These are phyloP conservation scores for Boehmeria nivea DNA, from an alignment of 306 rosid species.

Conservation along the genomic window DNA sequence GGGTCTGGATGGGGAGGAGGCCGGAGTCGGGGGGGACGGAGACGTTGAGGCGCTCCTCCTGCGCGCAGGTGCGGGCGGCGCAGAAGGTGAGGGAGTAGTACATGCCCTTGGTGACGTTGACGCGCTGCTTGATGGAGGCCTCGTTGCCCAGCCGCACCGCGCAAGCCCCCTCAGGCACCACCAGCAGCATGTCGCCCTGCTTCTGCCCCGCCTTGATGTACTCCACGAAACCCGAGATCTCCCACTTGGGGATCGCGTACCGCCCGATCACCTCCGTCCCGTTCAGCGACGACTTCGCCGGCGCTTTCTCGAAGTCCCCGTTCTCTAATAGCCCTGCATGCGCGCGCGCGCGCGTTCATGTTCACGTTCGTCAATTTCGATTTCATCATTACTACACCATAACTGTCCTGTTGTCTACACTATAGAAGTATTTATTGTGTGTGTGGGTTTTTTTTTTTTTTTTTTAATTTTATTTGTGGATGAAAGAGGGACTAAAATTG, in stretches of 20 bases:
- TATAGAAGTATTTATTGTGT: no score
- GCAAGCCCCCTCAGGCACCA: constrained; percentile 88
- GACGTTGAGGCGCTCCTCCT: constrained; percentile 67
- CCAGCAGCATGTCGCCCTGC: constrained; percentile 97
- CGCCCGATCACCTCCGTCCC: constrained; percentile 65
- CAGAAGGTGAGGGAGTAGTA: constrained; percentile 75
- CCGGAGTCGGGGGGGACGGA: constrained; percentile 83
- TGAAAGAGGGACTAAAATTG: no score
- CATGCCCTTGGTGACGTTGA: constrained; percentile 59
- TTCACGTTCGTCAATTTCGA: no score
- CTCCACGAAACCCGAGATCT: constrained; percentile 73
- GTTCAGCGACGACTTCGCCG: constrained; percentile 52
- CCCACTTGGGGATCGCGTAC: constrained; percentile 71
- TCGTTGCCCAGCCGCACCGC: constrained; percentile 94
- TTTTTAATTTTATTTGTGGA: no score
- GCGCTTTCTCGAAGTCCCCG: constrained; percentile 76
- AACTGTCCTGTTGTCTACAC: no score
- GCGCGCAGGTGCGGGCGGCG: constrained; percentile 95
- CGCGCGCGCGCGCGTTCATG: no score
- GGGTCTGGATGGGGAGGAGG: constrained; percentile 74
- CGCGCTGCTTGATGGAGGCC: constrained; percentile 63
- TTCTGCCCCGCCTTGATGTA: constrained; percentile 89
- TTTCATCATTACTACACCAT: no score
- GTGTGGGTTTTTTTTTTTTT: no score
- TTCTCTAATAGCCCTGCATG: constrained; percentile 67